phyloP scores from a whole-genome alignment of 2,329 filamentous ascomycete species.

The Talaromyces sp. region DNA sequence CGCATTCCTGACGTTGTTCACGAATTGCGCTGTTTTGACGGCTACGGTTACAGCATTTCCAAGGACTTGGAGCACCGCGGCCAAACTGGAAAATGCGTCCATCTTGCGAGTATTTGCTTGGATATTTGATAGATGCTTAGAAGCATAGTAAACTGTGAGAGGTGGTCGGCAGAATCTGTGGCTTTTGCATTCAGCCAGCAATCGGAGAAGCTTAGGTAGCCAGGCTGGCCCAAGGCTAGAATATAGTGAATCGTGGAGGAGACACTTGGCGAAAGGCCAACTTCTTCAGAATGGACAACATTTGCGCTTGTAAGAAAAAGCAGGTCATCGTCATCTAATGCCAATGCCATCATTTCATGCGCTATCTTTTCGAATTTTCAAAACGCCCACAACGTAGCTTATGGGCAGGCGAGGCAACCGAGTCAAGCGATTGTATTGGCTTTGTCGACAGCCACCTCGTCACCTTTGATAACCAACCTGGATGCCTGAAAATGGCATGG shows the following conservation, averaged over 20 bases:
- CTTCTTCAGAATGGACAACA: neutral
- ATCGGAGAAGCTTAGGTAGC: neutral
- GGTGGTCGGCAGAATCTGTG: neutral
- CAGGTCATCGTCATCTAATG: neutral
- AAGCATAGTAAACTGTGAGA: too few species aligned
- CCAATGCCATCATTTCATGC: neutral
- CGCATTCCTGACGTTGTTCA: slow-evolving; percentile 2
- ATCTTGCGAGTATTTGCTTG: neutral
- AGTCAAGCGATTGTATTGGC: neutral
- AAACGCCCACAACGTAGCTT: neutral
- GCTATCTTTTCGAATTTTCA: neutral
- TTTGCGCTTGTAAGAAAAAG: neutral
- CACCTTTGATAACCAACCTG: neutral
- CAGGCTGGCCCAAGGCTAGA: neutral
- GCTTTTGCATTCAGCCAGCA: neutral
- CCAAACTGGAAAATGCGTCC: neutral
- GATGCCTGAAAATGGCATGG: neutral
- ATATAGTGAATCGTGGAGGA: neutral
- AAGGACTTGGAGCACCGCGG: slow-evolving; percentile 5
- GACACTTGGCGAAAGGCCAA: neutral
- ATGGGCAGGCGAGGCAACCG: too few species aligned
- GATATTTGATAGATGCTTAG: too few species aligned
- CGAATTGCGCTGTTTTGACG: neutral
- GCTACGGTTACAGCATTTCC: slow-evolving; percentile 3
- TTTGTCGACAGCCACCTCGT: neutral